Evolutionary conservation across 2,329 filamentous ascomycete species (phyloP), one percentile per base, ranked within the genome.

Genomic region (Trichophyton mentagrophytes): DNA sequence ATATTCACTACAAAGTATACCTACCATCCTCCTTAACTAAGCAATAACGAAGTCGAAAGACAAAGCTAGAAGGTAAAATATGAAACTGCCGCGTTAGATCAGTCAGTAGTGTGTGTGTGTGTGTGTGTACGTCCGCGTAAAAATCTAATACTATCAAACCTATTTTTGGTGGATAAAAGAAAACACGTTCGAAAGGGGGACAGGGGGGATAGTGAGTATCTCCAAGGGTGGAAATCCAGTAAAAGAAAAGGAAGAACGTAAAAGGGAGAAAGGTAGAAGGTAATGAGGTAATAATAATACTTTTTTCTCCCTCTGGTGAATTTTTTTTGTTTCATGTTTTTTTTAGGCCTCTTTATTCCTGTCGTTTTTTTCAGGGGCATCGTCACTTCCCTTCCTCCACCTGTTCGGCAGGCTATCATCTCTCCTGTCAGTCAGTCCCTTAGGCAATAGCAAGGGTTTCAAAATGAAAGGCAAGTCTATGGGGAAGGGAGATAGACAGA

Each of bases 91-190:
- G 49, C 49, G 49, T 53, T 53, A 25, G 25, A 25, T 30, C 49
- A 27, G 49, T 53, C 2, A 38, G 20, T 53, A n/a, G 6, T n/a
- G 49, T 33, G 49, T 53, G 49, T 33, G 6, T n/a, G 49, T 33
- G 6, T n/a, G 49, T 33, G 49, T 53, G 49, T 30, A 53, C 49
- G 49, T 53, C 11, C 49, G 49, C 49, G 49, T 25, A 53, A 53
- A 30, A 53, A 53, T 53, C 49, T 53, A 53, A 53, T 53, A 53
- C 49, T 53, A 53, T 53, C 49, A 53, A 53, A 53, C 49, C 49
- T 53, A 53, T 53, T 53, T 53, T 53, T 33, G 49, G 47, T 51
- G 27, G 49, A 30, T 13, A 4, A 27, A 51, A 51, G 46, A 53
- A 53, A 20, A 53, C 49, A 25, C 22, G 22, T 53, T 30, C 27